Base-by-base conservation (phyloP, 768 basidiomycete species). In the Hypholoma fasciculare region DNA sequence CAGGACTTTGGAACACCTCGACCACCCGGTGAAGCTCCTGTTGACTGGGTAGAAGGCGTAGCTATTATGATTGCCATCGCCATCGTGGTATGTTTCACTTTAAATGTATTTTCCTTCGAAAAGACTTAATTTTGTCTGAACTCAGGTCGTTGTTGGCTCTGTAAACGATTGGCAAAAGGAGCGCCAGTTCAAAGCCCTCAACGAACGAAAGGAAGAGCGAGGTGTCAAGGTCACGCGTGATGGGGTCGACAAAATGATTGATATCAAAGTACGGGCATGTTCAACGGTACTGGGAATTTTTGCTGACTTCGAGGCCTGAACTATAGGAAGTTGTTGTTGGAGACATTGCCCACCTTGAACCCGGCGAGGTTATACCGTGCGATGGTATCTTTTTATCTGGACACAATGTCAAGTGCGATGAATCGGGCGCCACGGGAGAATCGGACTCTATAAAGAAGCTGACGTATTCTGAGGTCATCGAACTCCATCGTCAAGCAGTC, bases 91-190 rank as follows among this genome's bases (percentile, higher is more conserved):
- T 57, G 85, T 75, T n/a, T 30, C 14, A 7, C 12, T 34, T 57
- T 44, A 2, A 16, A 8, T 2, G 2, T 5, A 26, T 12, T 6
- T 8, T 20, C 19, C 23, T 38, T 19, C 39, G 13, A 23, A 17
- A 7, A 5, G 1, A 49, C n/a, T 39, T 27, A 39, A 30, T 8
- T 42, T 3, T 34, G 9, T 34, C 30, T 40, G 23, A 40, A 8
- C 11, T 38, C 59, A 90, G 89, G 88, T 93, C 57, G 65, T 94
- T 43, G 96, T 99, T 56, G 96, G 96, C 30, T 94, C 95, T 12
- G 63, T 98, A 44, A 98, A 98, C 67, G 97, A 99, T 73, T 99
- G 92, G 90, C 95, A 98, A 73, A 98, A 98, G 73, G 97, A 99
- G 72, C 87, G 88, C 1, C 97, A 98, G 74, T 99, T 99, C 78